A percentile compares a stretch with the other conserved stretches of the same genome.
These are phyloP conservation scores for Syzygium malaccense DNA, from an alignment of 441 rosid species.

Conservation along the genomic window DNA sequence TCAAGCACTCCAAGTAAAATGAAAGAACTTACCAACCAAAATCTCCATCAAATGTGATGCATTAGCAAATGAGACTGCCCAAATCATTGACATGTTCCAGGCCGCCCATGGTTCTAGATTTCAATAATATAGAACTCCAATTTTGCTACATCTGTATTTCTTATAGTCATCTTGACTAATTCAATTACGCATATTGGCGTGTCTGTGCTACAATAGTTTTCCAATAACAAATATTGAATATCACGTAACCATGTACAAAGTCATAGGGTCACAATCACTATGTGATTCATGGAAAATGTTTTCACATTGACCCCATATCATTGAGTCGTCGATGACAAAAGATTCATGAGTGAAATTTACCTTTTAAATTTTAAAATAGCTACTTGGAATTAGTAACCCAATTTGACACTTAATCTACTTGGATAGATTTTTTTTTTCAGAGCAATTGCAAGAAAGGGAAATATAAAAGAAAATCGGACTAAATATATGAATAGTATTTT, in stretches of 20 bases:
- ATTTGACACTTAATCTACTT: not conserved
- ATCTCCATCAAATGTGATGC: not conserved
- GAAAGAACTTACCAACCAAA: conserved; percentile 8
- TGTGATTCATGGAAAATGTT: not conserved
- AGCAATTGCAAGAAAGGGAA: not conserved
- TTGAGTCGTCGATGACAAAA: not conserved
- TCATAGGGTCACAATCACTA: not conserved
- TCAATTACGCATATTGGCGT: not conserved
- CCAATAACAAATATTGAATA: not conserved
- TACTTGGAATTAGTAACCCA: not conserved
- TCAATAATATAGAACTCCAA: not conserved
- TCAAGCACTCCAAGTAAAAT: too few relatives aligned
- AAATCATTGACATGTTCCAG: not conserved
- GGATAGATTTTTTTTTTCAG: not conserved
- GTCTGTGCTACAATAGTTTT: not conserved
- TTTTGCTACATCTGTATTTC: not conserved
- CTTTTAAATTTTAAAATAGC: not conserved
- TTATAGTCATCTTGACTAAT: not conserved
- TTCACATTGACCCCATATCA: not conserved
- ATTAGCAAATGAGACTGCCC: not conserved
- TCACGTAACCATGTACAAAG: not conserved
- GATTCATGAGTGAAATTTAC: not conserved
- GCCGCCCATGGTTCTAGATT: not conserved
- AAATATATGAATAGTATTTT: not conserved
- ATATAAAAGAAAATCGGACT: not conserved